Percentiles rank a stretch among this genome's conserved stretches.
These are phyloP conservation scores for Ustilaginoidea virens DNA, from an alignment of 2,329 filamentous ascomycete genomes.

Conservation along the genomic window DNA sequence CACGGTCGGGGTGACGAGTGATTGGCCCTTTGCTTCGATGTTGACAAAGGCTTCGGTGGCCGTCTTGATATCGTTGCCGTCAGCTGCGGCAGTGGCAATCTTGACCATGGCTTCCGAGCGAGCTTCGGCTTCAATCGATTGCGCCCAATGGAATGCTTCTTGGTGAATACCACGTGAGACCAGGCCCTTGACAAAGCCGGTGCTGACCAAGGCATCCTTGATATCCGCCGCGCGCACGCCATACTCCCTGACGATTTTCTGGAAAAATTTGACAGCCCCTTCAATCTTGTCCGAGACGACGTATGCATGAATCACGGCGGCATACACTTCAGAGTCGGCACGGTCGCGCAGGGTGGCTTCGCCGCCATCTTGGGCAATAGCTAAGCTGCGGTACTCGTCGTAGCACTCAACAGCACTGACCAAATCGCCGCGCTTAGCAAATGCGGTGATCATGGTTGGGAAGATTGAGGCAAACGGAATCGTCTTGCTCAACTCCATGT, in stretches of 20 bases:
- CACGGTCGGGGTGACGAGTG: conserved; percentile 46
- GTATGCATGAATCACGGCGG: conserved; percentile 82
- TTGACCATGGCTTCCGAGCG: conserved; percentile 51
- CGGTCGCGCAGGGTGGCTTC: conserved; percentile 52
- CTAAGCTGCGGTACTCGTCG: conserved; percentile 80
- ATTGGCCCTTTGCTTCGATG: conserved; percentile 34
- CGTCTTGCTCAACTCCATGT: conserved; percentile 71
- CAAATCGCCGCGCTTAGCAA: conserved; percentile 66
- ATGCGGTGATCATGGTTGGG: conserved; percentile 88
- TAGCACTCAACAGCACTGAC: conserved; percentile 86
- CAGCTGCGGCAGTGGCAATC: conserved; percentile 66
- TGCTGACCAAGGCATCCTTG: conserved; percentile 54
- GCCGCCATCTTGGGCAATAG: conserved; percentile 71
- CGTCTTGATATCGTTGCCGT: conserved; percentile 54
- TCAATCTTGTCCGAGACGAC: conserved; percentile 65
- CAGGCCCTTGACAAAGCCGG: conserved; percentile 67
- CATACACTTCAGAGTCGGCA: conserved; percentile 74
- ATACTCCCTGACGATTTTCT: conserved; percentile 55
- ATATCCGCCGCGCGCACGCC: conserved; percentile 44
- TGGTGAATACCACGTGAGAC: conserved; percentile 53
- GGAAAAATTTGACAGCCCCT: conserved; percentile 72
- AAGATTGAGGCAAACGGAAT: conserved; percentile 70
- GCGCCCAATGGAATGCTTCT: conserved; percentile 61
- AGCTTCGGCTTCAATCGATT: conserved; percentile 42
- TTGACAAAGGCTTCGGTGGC: conserved; percentile 52